These are phyloP conservation scores for Vanrija humicola DNA, from an alignment of 1,284 basidiomycete species.

Conservation along the genomic window DNA sequence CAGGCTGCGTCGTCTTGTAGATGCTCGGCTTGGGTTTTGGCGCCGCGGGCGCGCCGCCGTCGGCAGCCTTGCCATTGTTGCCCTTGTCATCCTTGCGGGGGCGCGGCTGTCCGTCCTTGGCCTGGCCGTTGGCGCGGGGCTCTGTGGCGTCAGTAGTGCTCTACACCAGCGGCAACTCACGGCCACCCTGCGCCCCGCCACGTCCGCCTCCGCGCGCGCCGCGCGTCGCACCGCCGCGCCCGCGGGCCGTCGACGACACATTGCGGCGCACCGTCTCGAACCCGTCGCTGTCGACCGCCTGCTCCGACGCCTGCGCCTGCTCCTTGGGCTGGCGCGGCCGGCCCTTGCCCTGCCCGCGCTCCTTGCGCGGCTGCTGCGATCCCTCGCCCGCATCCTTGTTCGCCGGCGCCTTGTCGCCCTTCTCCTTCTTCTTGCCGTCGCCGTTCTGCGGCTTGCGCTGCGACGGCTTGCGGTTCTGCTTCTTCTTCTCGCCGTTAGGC, in stretches of 20 bases:
- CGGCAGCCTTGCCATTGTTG: conserved; percentile 1
- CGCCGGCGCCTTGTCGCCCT: not conserved
- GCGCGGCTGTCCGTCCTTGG: not conserved
- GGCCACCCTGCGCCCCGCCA: conserved; percentile 3
- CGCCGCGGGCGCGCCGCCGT: not conserved
- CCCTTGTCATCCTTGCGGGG: not conserved
- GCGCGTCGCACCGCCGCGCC: conserved; percentile 8
- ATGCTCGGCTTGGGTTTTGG: conserved; percentile 25
- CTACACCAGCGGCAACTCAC: conserved; percentile 7
- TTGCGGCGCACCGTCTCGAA: conserved; percentile 28
- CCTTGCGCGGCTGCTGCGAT: not conserved
- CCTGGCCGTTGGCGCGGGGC: not conserved
- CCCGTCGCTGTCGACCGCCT: conserved; percentile 36
- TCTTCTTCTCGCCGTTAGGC: not conserved
- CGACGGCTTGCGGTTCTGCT: not conserved
- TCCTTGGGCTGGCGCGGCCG: not conserved
- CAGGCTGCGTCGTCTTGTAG: conserved; percentile 21
- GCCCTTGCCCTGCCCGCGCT: conserved; percentile 5
- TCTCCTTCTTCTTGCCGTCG: conserved; percentile 1
- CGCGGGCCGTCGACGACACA: conserved; percentile 7
- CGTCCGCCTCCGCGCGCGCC: conserved; percentile 6
- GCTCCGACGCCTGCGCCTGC: not conserved
- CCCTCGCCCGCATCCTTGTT: not conserved
- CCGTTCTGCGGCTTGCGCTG: conserved; percentile 4
- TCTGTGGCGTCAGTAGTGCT: conserved; percentile 1